These are phyloP conservation scores for Parastagonospora avenae DNA, from an alignment of 2,329 filamentous ascomycete species.

Conservation along the genomic window DNA sequence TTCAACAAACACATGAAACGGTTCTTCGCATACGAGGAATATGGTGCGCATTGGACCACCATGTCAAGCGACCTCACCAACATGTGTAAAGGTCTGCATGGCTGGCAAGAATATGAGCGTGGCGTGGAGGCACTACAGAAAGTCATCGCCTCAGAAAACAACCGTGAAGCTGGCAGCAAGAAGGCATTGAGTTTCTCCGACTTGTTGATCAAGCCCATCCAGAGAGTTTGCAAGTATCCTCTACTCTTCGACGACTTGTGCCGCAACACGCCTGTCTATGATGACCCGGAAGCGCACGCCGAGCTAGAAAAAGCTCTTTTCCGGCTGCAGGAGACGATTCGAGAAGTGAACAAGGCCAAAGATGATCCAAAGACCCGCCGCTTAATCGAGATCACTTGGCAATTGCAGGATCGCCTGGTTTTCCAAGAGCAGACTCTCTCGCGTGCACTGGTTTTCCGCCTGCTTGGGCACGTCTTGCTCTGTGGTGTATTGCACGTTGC, in stretches of 20 bases:
- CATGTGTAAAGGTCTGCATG: slow-evolving; percentile 68
- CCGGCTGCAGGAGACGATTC: slow-evolving; percentile 73
- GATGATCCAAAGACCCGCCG: slow-evolving; percentile 73
- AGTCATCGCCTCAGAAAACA: slow-evolving; percentile 72
- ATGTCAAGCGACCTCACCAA: slow-evolving; percentile 78
- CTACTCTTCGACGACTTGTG: slow-evolving; percentile 83
- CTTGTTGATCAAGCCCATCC: slow-evolving; percentile 93
- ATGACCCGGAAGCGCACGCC: slow-evolving; percentile 82
- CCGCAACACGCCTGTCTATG: slow-evolving; percentile 79
- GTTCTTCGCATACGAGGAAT: slow-evolving; percentile 90
- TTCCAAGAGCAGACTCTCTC: slow-evolving; percentile 66
- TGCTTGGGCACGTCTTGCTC: slow-evolving; percentile 78
- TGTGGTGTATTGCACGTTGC: slow-evolving; percentile 85
- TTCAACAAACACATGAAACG: slow-evolving; percentile 70
- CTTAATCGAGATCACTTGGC: slow-evolving; percentile 79
- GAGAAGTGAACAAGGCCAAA: slow-evolving; percentile 83
- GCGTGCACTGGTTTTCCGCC: slow-evolving; percentile 63
- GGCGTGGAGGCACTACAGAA: slow-evolving; percentile 84
- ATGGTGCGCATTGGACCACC: slow-evolving; percentile 85
- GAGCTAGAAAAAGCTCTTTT: slow-evolving; percentile 76
- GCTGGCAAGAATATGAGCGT: slow-evolving; percentile 81
- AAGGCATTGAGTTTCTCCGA: slow-evolving; percentile 85
- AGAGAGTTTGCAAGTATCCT: slow-evolving; percentile 89
- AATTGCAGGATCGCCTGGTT: slow-evolving; percentile 79
- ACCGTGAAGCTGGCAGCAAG: slow-evolving; percentile 64